Base-by-base conservation (phyloP, 805 yeast genomes). In the Lipomyces kockii region DNA sequence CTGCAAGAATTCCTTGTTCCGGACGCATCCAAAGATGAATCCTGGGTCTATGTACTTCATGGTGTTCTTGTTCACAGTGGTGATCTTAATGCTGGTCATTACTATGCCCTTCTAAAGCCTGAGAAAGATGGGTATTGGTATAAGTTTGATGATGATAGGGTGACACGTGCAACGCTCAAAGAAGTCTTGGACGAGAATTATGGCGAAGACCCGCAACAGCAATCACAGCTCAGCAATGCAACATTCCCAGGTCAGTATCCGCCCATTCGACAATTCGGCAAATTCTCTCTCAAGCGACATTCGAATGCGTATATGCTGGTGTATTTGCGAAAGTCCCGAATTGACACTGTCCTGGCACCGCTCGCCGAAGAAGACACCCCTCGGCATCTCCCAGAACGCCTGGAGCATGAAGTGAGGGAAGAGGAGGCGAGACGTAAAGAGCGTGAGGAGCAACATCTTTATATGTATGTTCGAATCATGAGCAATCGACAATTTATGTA, bases 221-320 rank as follows among this genome's bases (percentile, higher is more conserved):
- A 52, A 25, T 12, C 29, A 14, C 55, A 27, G 27, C 39, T 22
- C 34, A 57, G 62, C 27, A 61, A 64, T 53, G 65, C 61, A 29
- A 60, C 65, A n/a, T 37, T 59, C 2, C 51, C 60, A 17, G 67
- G 66, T 17, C 73, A 68, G 35, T 70, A 67, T 57, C 54, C 43
- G 17, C 83, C 84, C 56, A 76, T 87, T 25, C 80, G 83, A 53
- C 80, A 79, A 61, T 78, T 89, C 80, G 65, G 68, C 29, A 73
- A 75, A 34, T 67, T 73, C 66, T 82, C 84, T 57, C 80, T 90
- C 35, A 86, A 91, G 71, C 86, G 97, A 58, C 95, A 92, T 51
- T 93, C 98, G 0, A 91, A 95, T 54, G 99, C 99, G 1, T 95
- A 95, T 76, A 95, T 95, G 99, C 85, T 95, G 79, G 98, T 95